Percentiles rank a stretch among this genome's conserved stretches.
Conservation (phyloP, 2,329 filamentous ascomycete species). For the Aspergillus sp. region DNA sequence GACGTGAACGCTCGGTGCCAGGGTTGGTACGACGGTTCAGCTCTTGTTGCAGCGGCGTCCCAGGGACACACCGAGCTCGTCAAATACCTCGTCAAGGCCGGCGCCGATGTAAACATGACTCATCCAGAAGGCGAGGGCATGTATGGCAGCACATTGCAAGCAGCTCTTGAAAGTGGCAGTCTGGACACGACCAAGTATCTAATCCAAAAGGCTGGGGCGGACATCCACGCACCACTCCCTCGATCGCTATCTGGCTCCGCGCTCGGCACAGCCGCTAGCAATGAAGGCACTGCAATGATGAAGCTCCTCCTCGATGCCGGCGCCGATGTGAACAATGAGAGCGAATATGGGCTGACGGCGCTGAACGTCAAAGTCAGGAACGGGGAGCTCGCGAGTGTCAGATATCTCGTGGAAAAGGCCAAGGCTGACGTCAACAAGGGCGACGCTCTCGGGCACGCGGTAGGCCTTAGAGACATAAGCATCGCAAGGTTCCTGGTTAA, state of each 20-base stretch:
- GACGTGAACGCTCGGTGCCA: background rate
- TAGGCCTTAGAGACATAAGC: background rate
- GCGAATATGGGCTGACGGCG: background rate
- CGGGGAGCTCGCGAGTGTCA: constrained; percentile 1
- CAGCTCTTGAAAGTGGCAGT: background rate
- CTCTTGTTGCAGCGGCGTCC: constrained; percentile 5
- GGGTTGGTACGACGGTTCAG: background rate
- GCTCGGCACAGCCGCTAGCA: background rate
- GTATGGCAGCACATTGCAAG: constrained; percentile 7
- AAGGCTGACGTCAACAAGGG: constrained; percentile 8
- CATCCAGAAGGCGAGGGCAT: background rate
- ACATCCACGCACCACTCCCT: constrained; percentile 2
- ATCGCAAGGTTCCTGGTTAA: background rate
- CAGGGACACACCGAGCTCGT: constrained; percentile 7
- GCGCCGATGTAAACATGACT: constrained; percentile 10
- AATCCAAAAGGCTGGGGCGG: constrained; percentile 1
- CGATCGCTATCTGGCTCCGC: background rate
- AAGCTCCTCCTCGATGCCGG: background rate
- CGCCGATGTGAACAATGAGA: background rate
- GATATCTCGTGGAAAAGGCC: constrained; percentile 6
- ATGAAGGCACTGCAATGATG: background rate
- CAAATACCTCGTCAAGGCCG: constrained; percentile 16
- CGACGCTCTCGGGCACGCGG: background rate
- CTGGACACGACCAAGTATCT: constrained; percentile 12
- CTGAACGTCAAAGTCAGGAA: background rate